A percentile compares a stretch with the other conserved stretches of the same genome.
Evolutionary conservation across 2,329 filamentous ascomycete species (phyloP).

Genomic region (Pyricularia grisea): DNA sequence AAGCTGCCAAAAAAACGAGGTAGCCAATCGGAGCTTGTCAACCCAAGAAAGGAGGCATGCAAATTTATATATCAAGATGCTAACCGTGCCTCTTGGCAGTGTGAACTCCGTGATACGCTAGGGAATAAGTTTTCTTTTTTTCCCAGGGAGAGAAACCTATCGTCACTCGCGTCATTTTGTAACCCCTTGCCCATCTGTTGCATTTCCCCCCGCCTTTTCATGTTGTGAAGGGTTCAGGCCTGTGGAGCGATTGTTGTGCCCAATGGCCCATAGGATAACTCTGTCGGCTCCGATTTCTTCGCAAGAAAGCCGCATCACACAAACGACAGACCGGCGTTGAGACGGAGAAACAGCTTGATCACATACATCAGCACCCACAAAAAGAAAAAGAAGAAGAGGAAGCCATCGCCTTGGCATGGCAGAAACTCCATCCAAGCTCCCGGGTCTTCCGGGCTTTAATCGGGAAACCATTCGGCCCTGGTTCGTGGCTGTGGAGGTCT

Average conservation of each 20-base stretch:
- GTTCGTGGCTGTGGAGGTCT: slow-evolving; percentile 27
- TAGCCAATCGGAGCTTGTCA: too few relatives aligned
- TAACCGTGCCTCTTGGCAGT: background rate
- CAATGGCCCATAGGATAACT: too few relatives aligned
- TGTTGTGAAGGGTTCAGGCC: background rate
- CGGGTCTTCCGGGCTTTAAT: slow-evolving; percentile 22
- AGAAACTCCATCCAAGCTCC: slow-evolving; percentile 5
- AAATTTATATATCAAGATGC: background rate
- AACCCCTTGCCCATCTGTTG: background rate
- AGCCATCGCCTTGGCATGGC: background rate
- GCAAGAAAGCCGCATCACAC: background rate
- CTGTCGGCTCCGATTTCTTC: too few relatives aligned
- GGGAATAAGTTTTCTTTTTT: background rate
- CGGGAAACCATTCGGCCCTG: slow-evolving; percentile 30
- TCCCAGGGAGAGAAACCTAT: background rate
- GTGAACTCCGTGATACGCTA: background rate
- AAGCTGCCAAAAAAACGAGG: background rate
- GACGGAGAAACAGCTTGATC: background rate
- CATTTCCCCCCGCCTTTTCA: background rate
- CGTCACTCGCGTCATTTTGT: background rate
- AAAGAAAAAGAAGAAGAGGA: too few relatives aligned
- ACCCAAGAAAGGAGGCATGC: background rate
- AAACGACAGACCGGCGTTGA: too few relatives aligned
- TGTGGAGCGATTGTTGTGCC: background rate
- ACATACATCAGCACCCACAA: background rate